These are phyloP conservation scores for Fusarium marasasianum DNA, from an alignment of 2,329 filamentous ascomycete genomes.

Conservation along the genomic window DNA sequence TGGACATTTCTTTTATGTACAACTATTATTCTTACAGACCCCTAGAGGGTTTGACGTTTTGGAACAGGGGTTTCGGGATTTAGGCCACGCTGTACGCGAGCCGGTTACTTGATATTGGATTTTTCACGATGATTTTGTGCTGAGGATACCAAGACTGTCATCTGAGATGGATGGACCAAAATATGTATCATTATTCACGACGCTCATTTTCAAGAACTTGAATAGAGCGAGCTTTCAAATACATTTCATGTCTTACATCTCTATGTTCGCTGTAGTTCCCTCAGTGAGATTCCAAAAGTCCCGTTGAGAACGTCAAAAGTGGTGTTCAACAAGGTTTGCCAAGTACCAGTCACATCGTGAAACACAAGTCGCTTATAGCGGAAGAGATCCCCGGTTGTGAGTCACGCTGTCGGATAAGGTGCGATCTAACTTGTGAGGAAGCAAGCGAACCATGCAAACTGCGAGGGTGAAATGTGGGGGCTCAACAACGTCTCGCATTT, in stretches of 20 bases:
- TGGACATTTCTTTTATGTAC: conserved; percentile 44
- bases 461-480: conserved; percentile 26
- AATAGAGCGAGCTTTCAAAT: conserved; percentile 19
- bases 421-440: conserved; percentile 2
- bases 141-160: conserved; percentile 40
- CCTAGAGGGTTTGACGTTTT: conserved; percentile 11
- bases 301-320: neutral
- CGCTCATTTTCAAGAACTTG: conserved; percentile 34
- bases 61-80: conserved; percentile 23
- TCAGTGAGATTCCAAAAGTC: neutral
- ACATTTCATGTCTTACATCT: neutral
- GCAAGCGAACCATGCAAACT: conserved; percentile 26
- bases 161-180: conserved; percentile 27
- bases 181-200: conserved; percentile 46
- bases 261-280: neutral
- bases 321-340: conserved; percentile 14
- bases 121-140: conserved; percentile 24
- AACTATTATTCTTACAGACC: conserved; percentile 44
- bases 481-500: conserved; percentile 6
- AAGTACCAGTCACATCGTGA: conserved; percentile 27
- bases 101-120: neutral
- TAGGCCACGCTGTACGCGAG: conserved; percentile 11
- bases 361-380: conserved; percentile 34
- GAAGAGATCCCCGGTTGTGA: conserved; percentile 33
- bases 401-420: conserved; percentile 31